These are phyloP conservation scores for Yamadazyma songkhlaensis DNA, from an alignment of 1,139 yeast species.

Conservation along the genomic window DNA sequence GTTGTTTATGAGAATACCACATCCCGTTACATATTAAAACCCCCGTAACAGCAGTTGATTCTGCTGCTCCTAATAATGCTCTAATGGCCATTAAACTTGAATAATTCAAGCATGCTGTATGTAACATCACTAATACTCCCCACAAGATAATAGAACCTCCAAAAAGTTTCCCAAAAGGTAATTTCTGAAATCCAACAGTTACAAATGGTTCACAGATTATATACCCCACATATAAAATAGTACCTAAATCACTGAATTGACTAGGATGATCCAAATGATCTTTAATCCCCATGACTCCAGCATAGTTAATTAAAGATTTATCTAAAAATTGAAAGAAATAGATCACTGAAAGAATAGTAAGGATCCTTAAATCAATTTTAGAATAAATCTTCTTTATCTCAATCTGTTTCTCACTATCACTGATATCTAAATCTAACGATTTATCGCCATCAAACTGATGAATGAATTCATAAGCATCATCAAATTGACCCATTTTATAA, in stretches of 20 bases:
- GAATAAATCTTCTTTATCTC: conserved; percentile 13
- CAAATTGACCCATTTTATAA: conserved; percentile 11
- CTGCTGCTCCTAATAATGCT: conserved; percentile 39
- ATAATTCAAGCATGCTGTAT: conserved; percentile 33
- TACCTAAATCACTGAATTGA: conserved; percentile 41
- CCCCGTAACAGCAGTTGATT: conserved; percentile 46
- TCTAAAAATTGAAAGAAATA: conserved; percentile 47
- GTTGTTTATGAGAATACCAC: conserved; percentile 42
- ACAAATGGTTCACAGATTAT: conserved; percentile 47
- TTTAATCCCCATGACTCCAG: conserved; percentile 53
- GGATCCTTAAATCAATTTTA: conserved; percentile 28
- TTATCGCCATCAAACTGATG: conserved; percentile 9
- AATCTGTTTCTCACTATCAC: conserved; percentile 4
- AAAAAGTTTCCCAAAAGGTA: conserved; percentile 39
- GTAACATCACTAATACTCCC: conserved; percentile 40
- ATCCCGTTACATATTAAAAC: conserved; percentile 39
- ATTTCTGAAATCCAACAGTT: conserved; percentile 33
- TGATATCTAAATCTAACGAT: neutral
- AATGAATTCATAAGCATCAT: conserved; percentile 16
- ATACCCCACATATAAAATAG: conserved; percentile 44
- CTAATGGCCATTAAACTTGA: conserved; percentile 42
- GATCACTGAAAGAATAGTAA: conserved; percentile 35
- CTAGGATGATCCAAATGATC: conserved; percentile 26
- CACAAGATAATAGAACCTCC: conserved; percentile 35
- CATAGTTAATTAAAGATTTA: conserved; percentile 42